Percentiles rank a stretch among this genome's conserved stretches.
These are phyloP conservation scores for Calonectria ilicicola DNA, from an alignment of 2,329 filamentous ascomycete species.

Conservation along the genomic window DNA sequence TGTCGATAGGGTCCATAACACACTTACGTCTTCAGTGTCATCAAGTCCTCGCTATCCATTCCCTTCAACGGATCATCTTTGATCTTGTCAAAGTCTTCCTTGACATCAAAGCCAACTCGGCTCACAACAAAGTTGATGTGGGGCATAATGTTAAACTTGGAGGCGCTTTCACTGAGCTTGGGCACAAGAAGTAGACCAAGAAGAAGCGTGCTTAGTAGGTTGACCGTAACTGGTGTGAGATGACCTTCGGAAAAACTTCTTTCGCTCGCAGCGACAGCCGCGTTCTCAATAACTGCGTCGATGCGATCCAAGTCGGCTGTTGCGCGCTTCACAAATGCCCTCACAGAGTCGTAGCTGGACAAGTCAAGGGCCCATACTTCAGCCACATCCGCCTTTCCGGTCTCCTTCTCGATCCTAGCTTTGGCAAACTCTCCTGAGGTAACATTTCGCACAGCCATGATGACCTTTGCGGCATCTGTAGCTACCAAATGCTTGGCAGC, in stretches of 20 bases:
- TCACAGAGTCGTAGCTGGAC: constrained; percentile 31
- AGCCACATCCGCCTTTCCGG: constrained; percentile 18
- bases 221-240: constrained; percentile 58
- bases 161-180: constrained; percentile 51
- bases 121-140: constrained; percentile 50
- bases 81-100: constrained; percentile 17
- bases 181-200: constrained; percentile 58
- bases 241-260: constrained; percentile 51
- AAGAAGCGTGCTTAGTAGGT: constrained; percentile 59
- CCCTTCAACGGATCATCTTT: constrained; percentile 13
- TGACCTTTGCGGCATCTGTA: constrained; percentile 50
- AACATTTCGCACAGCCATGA: constrained; percentile 46
- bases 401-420: constrained; percentile 23
- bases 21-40: not conserved
- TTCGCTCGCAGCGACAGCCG: constrained; percentile 35
- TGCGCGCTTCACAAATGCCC: constrained; percentile 49
- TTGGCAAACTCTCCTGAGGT: constrained; percentile 19
- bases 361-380: constrained; percentile 27
- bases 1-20: not conserved
- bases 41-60: constrained; percentile 2
- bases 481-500: constrained; percentile 52
- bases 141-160: constrained; percentile 46
- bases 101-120: constrained; percentile 7
- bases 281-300: constrained; percentile 58
- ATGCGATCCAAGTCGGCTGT: constrained; percentile 50